Evolutionary conservation across 78 protist species (phyloP).

Genomic region (Dictyostelium discoideum): DNA sequence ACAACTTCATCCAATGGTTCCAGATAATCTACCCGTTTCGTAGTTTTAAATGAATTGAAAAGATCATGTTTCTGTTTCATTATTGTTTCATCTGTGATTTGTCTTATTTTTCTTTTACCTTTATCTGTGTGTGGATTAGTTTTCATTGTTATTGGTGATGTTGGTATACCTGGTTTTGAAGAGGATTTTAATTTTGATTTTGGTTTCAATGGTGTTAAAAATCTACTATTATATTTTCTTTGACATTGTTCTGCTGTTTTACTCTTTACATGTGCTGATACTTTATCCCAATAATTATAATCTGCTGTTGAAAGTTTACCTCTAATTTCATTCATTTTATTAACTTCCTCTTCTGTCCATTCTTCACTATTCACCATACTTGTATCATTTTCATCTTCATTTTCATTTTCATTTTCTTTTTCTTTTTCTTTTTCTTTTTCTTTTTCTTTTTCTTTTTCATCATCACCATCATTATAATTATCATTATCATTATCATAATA

Average conservation of each 20-base stretch:
- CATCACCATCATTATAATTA: no score
- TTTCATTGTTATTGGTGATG: slow-evolving; percentile 23
- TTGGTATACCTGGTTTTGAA: no score
- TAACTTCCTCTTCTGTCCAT: slow-evolving; percentile 36
- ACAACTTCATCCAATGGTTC: background rate
- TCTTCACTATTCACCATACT: background rate
- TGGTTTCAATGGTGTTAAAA: slow-evolving; percentile 20
- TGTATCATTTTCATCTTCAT: background rate
- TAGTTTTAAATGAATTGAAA: background rate
- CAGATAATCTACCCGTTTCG: background rate
- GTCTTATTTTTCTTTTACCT: slow-evolving; percentile 8
- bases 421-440: background rate
- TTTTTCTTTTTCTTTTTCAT: background rate
- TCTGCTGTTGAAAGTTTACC: background rate
- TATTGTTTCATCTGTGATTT: background rate
- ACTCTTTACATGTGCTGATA: slow-evolving; percentile 11
- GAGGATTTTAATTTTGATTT: background rate
- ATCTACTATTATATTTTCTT: background rate
- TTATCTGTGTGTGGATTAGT: background rate
- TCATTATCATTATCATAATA: no score
- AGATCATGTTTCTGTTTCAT: background rate
- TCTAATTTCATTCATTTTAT: background rate
- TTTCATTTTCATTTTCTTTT: no score
- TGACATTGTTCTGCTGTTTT: slow-evolving; percentile 71
- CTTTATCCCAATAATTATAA: slow-evolving; percentile 36